Base-by-base conservation (phyloP, 129 eudicot species). In the Gnaphalium uliginosum region DNA sequence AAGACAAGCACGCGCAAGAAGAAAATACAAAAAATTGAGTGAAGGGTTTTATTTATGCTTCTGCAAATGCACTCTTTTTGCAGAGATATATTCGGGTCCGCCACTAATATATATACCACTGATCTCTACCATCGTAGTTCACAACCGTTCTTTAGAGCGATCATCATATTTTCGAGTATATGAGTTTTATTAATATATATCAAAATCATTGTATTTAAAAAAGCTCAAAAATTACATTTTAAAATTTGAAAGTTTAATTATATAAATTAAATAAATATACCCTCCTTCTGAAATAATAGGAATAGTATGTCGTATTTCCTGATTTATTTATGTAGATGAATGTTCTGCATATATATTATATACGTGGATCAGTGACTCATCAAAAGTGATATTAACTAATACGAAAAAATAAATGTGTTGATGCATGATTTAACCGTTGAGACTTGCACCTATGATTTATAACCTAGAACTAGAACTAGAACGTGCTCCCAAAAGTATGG, bases 1-100 rank as follows among this genome's bases (percentile, higher is more conserved):
- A 59, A 73, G 78, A 73, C 78, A 73, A 23, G 69, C 68, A 73
- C 58, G 77, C 69, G 69, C 58, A 59, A 24, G 30, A 35, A 72
- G 25, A 27, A 71, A n/a, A 71, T 53, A 53, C 57, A 68, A 3
- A 6, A 1, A 15, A 39, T 39, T 9, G n/a, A 26, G 46, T 39
- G 46, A 39, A 29, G 14, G 46, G 46, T 14, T 39, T 39, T 33
- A 5, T 41, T 13, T 23, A 27, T 25, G 35, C 26, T 19, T 56
- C 30, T 54, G 59, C 62, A 57, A 57, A 57, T 57, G 62, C 62
- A 57, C 57, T 58, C 56, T 21, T 72, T 72, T 72, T 72, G 33
- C 53, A 56, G 21, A 57, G 67, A 72, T 57, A 9, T 27, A 30
- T 57, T 5, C 0, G 54, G 77, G 77, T 57, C 77, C 77, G 54